Conservation (phyloP, 768 basidiomycete genomes). For the Calocybe gangraenosa region DNA sequence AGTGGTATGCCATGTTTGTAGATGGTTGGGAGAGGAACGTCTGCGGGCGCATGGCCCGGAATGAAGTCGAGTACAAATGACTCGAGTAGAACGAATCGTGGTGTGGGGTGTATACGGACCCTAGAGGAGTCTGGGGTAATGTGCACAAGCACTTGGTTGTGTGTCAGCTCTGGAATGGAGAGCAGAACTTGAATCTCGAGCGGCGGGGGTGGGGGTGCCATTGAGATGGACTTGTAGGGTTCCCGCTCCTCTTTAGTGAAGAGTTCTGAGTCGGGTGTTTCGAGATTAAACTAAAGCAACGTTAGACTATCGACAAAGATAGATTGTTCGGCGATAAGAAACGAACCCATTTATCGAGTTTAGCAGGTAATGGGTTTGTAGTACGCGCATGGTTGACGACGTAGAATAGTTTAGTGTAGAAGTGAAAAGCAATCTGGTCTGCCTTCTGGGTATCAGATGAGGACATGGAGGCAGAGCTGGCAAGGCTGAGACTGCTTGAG, state of each 20-base stretch:
- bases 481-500: conserved; percentile 3
- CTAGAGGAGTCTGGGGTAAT: conserved; percentile 54
- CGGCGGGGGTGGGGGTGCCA: conserved; percentile 36
- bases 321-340: neutral
- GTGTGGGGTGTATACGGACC: conserved; percentile 64
- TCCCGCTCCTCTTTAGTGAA: conserved; percentile 60
- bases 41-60: conserved; percentile 24
- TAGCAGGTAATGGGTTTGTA: conserved; percentile 41
- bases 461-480: conserved; percentile 20
- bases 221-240: conserved; percentile 57
- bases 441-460: conserved; percentile 54
- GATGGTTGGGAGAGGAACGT: conserved; percentile 67
- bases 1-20: conserved; percentile 85
- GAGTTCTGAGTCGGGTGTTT: conserved; percentile 69
- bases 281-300: conserved; percentile 70
- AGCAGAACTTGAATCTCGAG: conserved; percentile 71
- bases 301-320: neutral
- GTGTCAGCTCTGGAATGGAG: conserved; percentile 61
- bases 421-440: conserved; percentile 82
- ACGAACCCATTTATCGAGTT: conserved; percentile 81
- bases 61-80: conserved; percentile 55
- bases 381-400: conserved; percentile 70
- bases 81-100: conserved; percentile 69
- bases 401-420: conserved; percentile 79
- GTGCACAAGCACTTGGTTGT: conserved; percentile 72